A percentile compares a stretch with the other conserved stretches of the same genome.
Evolutionary conservation across 345 rosid species (phyloP).

Genomic region (Erysimum cheiranthoides): DNA sequence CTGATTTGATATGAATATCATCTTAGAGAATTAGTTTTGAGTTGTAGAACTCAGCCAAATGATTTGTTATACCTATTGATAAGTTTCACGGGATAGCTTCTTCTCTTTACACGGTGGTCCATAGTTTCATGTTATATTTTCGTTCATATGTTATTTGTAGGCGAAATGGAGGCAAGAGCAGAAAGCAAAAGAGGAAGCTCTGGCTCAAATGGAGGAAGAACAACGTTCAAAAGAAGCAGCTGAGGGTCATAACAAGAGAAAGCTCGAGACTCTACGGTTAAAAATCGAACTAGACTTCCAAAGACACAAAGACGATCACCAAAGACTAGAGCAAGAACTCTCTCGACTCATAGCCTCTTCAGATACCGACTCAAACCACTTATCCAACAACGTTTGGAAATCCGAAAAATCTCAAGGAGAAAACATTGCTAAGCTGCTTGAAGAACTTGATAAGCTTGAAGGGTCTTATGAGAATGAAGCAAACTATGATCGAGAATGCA

Average conservation of each 20-base stretch:
- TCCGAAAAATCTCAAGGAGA: constrained; percentile 48
- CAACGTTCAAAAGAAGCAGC: constrained; percentile 64
- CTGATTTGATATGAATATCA: not conserved
- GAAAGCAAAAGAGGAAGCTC: constrained; percentile 59
- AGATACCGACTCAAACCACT: constrained; percentile 50
- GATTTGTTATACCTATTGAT: not conserved
- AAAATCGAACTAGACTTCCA: constrained; percentile 80
- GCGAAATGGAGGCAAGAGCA: constrained; percentile 64
- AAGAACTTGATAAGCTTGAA: constrained; percentile 56
- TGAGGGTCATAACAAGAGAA: constrained; percentile 65
- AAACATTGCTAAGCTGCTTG: constrained; percentile 59
- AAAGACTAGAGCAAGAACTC: constrained; percentile 80
- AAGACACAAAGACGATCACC: constrained; percentile 76
- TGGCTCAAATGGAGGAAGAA: constrained; percentile 62
- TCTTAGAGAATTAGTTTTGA: constrained; percentile 10
- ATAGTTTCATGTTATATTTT: not conserved
- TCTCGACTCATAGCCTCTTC: constrained; percentile 61
- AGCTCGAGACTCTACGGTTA: constrained; percentile 69
- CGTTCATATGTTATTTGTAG: constrained; percentile 45
- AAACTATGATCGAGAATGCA: constrained; percentile 61
- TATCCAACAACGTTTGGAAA: constrained; percentile 36
- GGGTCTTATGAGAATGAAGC: constrained; percentile 49
- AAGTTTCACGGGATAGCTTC: not conserved
- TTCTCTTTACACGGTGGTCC: not conserved
- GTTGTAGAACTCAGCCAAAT: constrained; percentile 1